Evolutionary conservation across 805 yeast species (phyloP), one percentile per base, ranked within the genome.

Genomic region (Schizosaccharomyces octosporus): DNA sequence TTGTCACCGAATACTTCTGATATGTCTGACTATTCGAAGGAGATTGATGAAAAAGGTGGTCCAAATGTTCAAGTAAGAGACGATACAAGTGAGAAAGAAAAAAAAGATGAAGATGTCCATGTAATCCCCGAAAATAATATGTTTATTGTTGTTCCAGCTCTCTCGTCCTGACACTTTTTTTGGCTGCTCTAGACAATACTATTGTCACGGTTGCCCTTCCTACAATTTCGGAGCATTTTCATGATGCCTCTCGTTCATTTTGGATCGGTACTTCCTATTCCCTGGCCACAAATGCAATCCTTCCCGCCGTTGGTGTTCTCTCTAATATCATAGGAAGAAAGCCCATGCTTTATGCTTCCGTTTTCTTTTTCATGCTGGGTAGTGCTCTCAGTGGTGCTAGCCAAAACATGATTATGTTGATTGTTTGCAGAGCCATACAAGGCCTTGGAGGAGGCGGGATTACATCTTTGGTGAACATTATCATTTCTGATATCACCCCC

Each of bases 361-460:
- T 74, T 41, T 62, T 69, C 17, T 48, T 73, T 64, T 78, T 77
- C 65, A 75, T 72, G 1, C 24, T 76, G 15, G 81, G 81, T 32
- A 76, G 79, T 66, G 65, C 73, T 17, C 62, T 78, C 39, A 77
- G 80, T 62, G 88, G 84, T 1, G 61, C 65, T 17, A 61, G 63
- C 9, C 41, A 31, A 6, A 51, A 61, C 43, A 82, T 84, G 81
- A 72, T 75, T 62, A 76, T 78, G 75, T 69, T 84, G 58, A 81
- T 84, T 63, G 86, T 81, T 3, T 89, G 87, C 0, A 74, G 89
- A 67, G 81, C 79, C 9, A 71, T 84, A 19, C 81, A 81, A 62
- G 90, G 90, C 61, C 67, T 80, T 42, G 90, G 89, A n/a, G 87
- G 82, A 11, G 83, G 85, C 48, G 84, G 84, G 31, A 76, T 82